Conservation (phyloP, 768 basidiomycete species). For the Mycena sanguinolenta region DNA sequence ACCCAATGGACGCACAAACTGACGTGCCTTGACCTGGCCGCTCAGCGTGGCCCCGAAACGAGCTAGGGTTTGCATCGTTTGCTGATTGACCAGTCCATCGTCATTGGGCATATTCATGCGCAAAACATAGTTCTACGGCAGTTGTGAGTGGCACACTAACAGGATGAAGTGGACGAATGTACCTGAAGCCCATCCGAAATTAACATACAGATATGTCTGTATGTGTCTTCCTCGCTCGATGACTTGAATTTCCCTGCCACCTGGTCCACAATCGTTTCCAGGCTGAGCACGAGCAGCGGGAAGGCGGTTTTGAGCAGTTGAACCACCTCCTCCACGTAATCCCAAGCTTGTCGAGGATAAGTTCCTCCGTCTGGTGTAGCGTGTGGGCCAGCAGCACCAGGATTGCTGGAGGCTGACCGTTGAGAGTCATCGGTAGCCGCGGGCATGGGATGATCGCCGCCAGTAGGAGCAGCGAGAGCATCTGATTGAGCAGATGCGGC, state of each 20-base stretch:
- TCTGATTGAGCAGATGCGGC: conserved; percentile 46
- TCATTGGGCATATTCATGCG: conserved; percentile 78
- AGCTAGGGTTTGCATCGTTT: conserved; percentile 67
- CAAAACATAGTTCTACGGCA: conserved; percentile 71
- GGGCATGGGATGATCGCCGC: conserved; percentile 38
- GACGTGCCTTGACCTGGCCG: conserved; percentile 68
- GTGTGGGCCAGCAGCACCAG: conserved; percentile 36
- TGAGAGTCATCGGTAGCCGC: conserved; percentile 34
- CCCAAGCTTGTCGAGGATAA: conserved; percentile 79
- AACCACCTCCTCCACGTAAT: conserved; percentile 93
- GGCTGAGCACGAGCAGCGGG: conserved; percentile 92
- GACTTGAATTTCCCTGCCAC: conserved; percentile 91
- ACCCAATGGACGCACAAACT: background rate
- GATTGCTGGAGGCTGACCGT: conserved; percentile 29
- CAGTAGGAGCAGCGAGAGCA: conserved; percentile 12
- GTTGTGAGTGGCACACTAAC: conserved; percentile 8
- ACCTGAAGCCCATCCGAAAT: conserved; percentile 91
- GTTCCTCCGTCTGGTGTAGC: conserved; percentile 40
- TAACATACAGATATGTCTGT: conserved; percentile 89
- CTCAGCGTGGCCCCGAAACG: conserved; percentile 75
- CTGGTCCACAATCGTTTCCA: conserved; percentile 98
- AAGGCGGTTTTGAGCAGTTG: conserved; percentile 96
- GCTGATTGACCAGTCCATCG: conserved; percentile 70
- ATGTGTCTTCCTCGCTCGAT: conserved; percentile 92
- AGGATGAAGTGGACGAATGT: conserved; percentile 34